Conservation (phyloP, 2,329 filamentous ascomycete species). For the Epichloe typhina region DNA sequence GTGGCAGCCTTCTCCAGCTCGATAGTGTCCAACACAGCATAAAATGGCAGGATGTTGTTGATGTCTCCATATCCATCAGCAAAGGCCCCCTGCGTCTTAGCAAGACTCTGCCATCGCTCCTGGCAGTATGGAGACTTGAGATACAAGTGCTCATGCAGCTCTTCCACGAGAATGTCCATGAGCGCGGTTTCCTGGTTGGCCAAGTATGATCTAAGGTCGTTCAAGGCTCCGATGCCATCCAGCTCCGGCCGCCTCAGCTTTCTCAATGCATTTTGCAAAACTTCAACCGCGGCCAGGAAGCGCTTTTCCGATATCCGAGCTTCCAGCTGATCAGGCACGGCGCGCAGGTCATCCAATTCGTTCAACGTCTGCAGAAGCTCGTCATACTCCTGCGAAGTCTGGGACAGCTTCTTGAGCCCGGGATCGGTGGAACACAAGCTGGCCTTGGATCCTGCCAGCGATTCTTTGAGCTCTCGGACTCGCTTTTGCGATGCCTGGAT, state of each 20-base stretch:
- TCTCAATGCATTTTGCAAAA: constrained; percentile 74
- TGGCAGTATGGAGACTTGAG: constrained; percentile 96
- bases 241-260: constrained; percentile 78
- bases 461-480: constrained; percentile 70
- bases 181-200: constrained; percentile 84
- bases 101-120: constrained; percentile 80
- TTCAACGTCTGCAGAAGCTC: constrained; percentile 72
- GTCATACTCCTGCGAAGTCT: constrained; percentile 80
- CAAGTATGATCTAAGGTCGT: constrained; percentile 75
- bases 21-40: constrained; percentile 44
- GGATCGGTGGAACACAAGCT: constrained; percentile 78
- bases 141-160: constrained; percentile 93
- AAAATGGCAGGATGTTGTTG: constrained; percentile 38
- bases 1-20: constrained; percentile 50
- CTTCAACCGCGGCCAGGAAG: constrained; percentile 84
- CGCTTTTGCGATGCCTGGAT: constrained; percentile 80
- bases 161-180: constrained; percentile 92
- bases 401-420: constrained; percentile 80
- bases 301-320: constrained; percentile 92
- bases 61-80: constrained; percentile 35
- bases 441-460: constrained; percentile 66
- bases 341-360: constrained; percentile 76
- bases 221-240: constrained; percentile 79
- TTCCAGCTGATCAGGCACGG: constrained; percentile 84
- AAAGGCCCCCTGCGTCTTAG: constrained; percentile 48